Evolutionary conservation across 2,329 filamentous ascomycete genomes (phyloP), one percentile per base, ranked within the genome.

Genomic region (Fusarium decemcellulare): DNA sequence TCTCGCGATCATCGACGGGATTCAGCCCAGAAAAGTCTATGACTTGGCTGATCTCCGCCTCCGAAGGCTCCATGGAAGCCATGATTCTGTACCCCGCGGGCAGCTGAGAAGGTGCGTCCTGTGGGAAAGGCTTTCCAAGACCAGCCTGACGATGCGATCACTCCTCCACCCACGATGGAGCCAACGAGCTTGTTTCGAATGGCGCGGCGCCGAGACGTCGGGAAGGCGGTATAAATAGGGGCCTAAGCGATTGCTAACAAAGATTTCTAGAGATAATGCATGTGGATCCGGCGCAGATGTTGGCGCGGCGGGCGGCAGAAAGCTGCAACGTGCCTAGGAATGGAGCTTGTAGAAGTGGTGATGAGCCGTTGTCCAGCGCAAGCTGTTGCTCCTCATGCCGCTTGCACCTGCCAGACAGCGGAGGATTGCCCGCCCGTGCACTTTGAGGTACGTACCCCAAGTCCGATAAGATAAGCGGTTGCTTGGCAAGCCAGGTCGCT

Each of bases 21-120:
- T 79, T 67, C 32, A 84, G 78, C 37, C 74, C 71, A 7, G 80
- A 76, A 69, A 85, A 81, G 50, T 85, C 83, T 61, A 82, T 79
- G 70, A 85, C 81, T 39, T 77, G 73, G 59, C 61, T 70, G 67
- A 85, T 78, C 40, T 80, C 74, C 2, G 76, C 76, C 47, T 82
- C 77, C 18, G 77, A 76, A 30, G 80, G 79, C 30, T 81, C 81
- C 71, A 70, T 72, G 54, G 77, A 73, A 32, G 76, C 74, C 78
- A 80, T 80, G 54, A 34, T 70, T 62, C 44, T 37, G 65, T 32
- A 18, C 42, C 55, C n/a, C 34, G 23, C 36, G 16, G 16, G 39
- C 40, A 30, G 29, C 14, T 29, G 37, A 29, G 44, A 34, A 32
- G 14, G 27, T 36, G 50, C 34, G 40, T 23, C 44, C 27, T 46